Percentiles rank a stretch among this genome's conserved stretches.
phyloP scores from a whole-genome alignment of 129 eudicot genomes.

The Chrysanthemum seticuspe region DNA sequence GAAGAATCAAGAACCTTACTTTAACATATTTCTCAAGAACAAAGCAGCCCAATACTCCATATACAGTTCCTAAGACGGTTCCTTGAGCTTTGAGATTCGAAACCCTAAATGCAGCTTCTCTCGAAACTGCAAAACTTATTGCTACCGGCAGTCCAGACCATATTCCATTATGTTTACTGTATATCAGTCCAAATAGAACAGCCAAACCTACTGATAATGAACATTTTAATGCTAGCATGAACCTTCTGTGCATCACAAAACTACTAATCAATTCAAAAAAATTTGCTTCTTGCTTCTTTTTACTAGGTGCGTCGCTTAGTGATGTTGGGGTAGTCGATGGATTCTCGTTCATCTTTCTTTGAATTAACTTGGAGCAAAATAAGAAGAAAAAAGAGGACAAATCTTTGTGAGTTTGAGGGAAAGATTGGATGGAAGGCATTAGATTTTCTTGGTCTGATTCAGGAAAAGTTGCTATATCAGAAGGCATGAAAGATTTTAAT shows the following conservation, averaged over 20 bases:
- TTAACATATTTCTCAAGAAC: constrained; percentile 50
- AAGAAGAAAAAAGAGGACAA: constrained; percentile 71
- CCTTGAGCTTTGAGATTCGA: constrained; percentile 83
- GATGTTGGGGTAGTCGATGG: constrained; percentile 16
- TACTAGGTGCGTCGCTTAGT: constrained; percentile 8
- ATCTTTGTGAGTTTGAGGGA: constrained; percentile 44
- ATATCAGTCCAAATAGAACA: constrained; percentile 59
- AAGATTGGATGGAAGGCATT: constrained; percentile 33
- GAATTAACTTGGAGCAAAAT: constrained; percentile 73
- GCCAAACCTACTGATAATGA: constrained; percentile 83
- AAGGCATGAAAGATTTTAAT: constrained; percentile 37
- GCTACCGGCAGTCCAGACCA: constrained; percentile 90
- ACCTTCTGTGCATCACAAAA: constrained; percentile 32
- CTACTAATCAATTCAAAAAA: constrained; percentile 17
- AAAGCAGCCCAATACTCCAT: constrained; percentile 83
- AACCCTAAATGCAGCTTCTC: constrained; percentile 70
- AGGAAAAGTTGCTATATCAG: constrained; percentile 47
- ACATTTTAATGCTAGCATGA: constrained; percentile 62
- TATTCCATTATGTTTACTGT: constrained; percentile 62
- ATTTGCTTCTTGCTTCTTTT: constrained; percentile 17
- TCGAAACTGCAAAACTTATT: constrained; percentile 54
- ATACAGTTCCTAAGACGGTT: constrained; percentile 77
- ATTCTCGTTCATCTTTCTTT: constrained; percentile 26
- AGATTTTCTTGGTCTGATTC: constrained; percentile 45
- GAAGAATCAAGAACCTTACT: constrained; percentile 66